These are phyloP conservation scores for Tetrapisispora taiwanensis DNA, from an alignment of 805 yeast genomes.

Conservation along the genomic window DNA sequence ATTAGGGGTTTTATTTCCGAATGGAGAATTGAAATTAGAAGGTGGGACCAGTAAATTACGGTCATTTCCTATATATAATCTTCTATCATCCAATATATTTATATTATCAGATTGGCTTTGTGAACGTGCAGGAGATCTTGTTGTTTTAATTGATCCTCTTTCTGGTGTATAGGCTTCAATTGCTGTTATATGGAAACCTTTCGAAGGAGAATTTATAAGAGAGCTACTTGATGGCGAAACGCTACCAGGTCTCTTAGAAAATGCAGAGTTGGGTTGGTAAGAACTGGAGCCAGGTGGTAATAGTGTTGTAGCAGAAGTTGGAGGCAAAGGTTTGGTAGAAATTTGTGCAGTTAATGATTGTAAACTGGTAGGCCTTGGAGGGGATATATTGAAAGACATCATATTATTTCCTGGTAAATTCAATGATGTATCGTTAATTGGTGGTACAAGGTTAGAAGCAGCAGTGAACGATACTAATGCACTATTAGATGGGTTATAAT, in stretches of 20 bases:
- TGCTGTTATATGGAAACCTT: conserved; percentile 39
- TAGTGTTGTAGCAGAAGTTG: not conserved
- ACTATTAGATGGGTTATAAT: conserved; percentile 2
- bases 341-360: conserved; percentile 1
- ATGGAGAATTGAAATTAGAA: not conserved
- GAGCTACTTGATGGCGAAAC: conserved; percentile 18
- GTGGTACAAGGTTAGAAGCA: not conserved
- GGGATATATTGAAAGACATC: not conserved
- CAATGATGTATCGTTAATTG: not conserved
- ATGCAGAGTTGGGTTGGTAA: not conserved
- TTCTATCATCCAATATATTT: not conserved
- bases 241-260: not conserved
- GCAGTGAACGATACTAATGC: conserved; percentile 2
- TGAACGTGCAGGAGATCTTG: conserved; percentile 11
- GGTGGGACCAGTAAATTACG: not conserved
- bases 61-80: not conserved
- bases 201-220: conserved; percentile 30
- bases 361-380: conserved; percentile 4
- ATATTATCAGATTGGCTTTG: not conserved
- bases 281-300: not conserved
- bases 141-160: conserved; percentile 32
- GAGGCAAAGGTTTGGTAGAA: not conserved
- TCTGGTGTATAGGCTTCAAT: conserved; percentile 59
- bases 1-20: not conserved
- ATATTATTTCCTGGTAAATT: not conserved